These are phyloP conservation scores for Quercus agrifolia DNA, from an alignment of 306 rosid species.

Conservation along the genomic window DNA sequence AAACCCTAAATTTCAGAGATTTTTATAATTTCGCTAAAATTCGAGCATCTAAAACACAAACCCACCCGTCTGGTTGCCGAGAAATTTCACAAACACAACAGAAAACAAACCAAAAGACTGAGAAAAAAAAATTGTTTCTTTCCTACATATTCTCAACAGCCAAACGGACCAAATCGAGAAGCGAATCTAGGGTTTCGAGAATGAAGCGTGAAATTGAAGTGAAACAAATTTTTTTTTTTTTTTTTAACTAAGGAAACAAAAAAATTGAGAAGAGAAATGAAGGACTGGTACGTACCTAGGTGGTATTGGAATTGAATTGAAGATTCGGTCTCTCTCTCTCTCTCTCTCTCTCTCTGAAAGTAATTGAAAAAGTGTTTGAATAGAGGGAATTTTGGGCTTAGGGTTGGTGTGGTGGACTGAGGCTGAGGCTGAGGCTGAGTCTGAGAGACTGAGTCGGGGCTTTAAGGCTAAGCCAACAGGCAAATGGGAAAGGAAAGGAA, in stretches of 20 bases:
- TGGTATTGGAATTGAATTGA: neutral
- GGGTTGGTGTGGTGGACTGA: neutral
- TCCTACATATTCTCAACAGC: neutral
- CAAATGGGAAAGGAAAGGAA: neutral
- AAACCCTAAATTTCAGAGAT: too few species aligned
- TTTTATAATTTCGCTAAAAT: neutral
- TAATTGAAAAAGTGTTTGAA: too few species aligned
- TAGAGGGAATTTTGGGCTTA: neutral
- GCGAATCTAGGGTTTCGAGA: constrained; percentile 24
- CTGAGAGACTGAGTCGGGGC: neutral
- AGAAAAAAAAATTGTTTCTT: neutral
- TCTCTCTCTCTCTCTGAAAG: too few species aligned
- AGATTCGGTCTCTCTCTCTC: neutral
- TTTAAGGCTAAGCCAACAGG: neutral
- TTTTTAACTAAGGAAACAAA: neutral
- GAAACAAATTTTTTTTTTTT: too few species aligned
- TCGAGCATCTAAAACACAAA: neutral
- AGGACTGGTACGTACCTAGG: constrained; percentile 10
- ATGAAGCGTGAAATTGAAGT: neutral
- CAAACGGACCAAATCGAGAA: neutral
- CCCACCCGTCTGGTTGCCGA: neutral
- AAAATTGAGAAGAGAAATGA: neutral
- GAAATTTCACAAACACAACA: neutral
- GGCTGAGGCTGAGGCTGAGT: too few species aligned
- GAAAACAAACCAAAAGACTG: neutral